These are phyloP conservation scores for Erysimum cheiri DNA, from an alignment of 441 rosid genomes.

Conservation along the genomic window DNA sequence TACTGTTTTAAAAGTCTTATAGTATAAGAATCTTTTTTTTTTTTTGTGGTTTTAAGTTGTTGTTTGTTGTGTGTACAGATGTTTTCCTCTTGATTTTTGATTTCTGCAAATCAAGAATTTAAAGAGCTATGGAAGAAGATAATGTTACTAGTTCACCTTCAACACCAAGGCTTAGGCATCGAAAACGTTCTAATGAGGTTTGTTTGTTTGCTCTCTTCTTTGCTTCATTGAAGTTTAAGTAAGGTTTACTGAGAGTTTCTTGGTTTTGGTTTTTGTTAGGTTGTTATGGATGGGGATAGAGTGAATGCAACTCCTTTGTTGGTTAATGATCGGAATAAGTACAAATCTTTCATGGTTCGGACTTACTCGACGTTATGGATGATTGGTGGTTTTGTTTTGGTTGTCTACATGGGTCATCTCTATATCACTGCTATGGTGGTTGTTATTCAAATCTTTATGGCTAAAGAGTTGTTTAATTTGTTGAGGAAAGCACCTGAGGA, in stretches of 20 bases:
- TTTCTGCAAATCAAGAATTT: conserved; percentile 20
- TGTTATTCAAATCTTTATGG: conserved; percentile 55
- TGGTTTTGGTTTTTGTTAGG: conserved; percentile 32
- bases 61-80: conserved; percentile 20
- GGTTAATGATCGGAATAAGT: conserved; percentile 48
- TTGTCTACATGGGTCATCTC: conserved; percentile 56
- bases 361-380: conserved; percentile 52
- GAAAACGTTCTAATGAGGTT: conserved; percentile 58
- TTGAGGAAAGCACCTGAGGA: conserved; percentile 53
- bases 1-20: not conserved
- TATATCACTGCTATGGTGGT: conserved; percentile 54
- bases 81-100: conserved; percentile 29
- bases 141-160: conserved; percentile 45
- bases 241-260: not conserved
- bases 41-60: too few relatives aligned
- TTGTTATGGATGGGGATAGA: conserved; percentile 42
- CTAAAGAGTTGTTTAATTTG: conserved; percentile 52
- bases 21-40: conserved; percentile 11
- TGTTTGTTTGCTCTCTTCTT: not conserved
- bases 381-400: conserved; percentile 49
- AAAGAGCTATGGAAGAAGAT: conserved; percentile 50
- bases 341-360: conserved; percentile 50
- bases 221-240: not conserved
- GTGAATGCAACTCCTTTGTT: conserved; percentile 41
- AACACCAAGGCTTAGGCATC: conserved; percentile 47